A percentile compares a stretch with the other conserved stretches of the same genome.
phyloP scores from a whole-genome alignment of 2,329 filamentous ascomycete species.

The Aspergillus sp. region DNA sequence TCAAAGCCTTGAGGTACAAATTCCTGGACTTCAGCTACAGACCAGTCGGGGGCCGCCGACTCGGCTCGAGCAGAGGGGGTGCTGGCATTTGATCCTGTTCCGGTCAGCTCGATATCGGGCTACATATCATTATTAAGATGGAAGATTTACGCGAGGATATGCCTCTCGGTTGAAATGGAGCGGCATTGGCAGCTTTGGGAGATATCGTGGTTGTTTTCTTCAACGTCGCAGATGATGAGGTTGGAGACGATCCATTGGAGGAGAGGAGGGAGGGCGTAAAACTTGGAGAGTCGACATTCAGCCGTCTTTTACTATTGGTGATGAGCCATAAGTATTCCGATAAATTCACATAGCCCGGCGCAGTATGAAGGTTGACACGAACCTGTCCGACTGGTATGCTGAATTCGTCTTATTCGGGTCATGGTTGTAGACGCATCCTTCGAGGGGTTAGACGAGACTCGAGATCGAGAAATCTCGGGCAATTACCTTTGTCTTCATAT shows the following conservation, averaged over 20 bases:
- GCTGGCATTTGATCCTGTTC: conserved; percentile 39
- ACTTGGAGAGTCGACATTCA: conserved; percentile 94
- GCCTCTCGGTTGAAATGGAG: conserved; percentile 52
- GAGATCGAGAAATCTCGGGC: conserved; percentile 7
- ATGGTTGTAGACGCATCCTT: conserved; percentile 81
- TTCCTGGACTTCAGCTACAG: conserved; percentile 44
- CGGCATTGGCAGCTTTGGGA: conserved; percentile 84
- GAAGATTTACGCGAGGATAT: conserved; percentile 36
- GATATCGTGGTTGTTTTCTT: conserved; percentile 75
- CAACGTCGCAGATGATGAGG: conserved; percentile 16
- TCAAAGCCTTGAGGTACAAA: conserved; percentile 57
- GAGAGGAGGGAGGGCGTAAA: conserved; percentile 68
- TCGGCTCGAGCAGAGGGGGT: conserved; percentile 42
- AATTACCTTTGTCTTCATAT: conserved; percentile 75
- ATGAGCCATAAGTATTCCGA: neutral
- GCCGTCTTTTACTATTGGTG: conserved; percentile 58
- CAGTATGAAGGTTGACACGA: conserved; percentile 2
- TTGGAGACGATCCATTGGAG: conserved; percentile 35
- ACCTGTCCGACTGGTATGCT: conserved; percentile 40
- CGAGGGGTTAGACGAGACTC: conserved; percentile 14
- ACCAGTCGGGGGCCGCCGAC: conserved; percentile 41
- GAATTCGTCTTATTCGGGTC: conserved; percentile 63
- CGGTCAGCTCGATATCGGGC: conserved; percentile 18
- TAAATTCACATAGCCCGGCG: too few relatives aligned
- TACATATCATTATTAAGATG: too few relatives aligned